Percentiles rank a stretch among this genome's conserved stretches.
Conservation (phyloP, 2,329 filamentous ascomycete species). For the Trichophyton simii region DNA sequence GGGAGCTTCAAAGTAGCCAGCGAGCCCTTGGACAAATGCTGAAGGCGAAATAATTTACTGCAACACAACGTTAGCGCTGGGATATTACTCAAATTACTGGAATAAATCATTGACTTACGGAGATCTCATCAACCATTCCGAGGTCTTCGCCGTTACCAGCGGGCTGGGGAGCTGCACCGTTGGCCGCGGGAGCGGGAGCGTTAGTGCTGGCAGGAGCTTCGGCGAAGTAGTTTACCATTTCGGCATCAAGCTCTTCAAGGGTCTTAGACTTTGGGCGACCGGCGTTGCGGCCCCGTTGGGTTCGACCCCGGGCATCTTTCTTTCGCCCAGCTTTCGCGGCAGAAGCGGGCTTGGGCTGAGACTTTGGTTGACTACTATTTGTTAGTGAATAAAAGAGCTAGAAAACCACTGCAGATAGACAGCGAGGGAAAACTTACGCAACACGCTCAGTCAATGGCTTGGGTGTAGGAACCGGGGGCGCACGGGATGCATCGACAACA, state of each 20-base stretch:
- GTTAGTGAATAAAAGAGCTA: background rate
- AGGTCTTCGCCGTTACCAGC: conserved; percentile 40
- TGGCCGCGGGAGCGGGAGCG: conserved; percentile 28
- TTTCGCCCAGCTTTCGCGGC: conserved; percentile 51
- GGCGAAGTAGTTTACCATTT: conserved; percentile 91
- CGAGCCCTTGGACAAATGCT: background rate
- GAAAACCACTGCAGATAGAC: background rate
- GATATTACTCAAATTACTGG: background rate
- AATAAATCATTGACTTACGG: conserved; percentile 26
- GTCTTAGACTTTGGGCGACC: conserved; percentile 71
- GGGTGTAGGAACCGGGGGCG: conserved; percentile 54
- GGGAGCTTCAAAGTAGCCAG: background rate
- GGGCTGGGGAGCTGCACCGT: conserved; percentile 35
- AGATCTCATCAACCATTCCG: conserved; percentile 44
- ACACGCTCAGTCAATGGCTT: conserved; percentile 75
- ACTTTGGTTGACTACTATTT: conserved; percentile 45
- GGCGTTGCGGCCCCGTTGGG: conserved; percentile 46
- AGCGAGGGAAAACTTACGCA: conserved; percentile 40
- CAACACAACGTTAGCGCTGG: background rate
- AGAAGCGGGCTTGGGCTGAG: conserved; percentile 71
- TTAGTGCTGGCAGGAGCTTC: conserved; percentile 33
- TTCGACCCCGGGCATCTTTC: conserved; percentile 36
- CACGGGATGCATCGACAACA: conserved; percentile 64
- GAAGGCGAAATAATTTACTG: background rate
- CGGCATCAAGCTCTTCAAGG: conserved; percentile 84